Base-by-base conservation (phyloP, 2,329 filamentous ascomycete genomes). In the Colletotrichum neosansevieriae region DNA sequence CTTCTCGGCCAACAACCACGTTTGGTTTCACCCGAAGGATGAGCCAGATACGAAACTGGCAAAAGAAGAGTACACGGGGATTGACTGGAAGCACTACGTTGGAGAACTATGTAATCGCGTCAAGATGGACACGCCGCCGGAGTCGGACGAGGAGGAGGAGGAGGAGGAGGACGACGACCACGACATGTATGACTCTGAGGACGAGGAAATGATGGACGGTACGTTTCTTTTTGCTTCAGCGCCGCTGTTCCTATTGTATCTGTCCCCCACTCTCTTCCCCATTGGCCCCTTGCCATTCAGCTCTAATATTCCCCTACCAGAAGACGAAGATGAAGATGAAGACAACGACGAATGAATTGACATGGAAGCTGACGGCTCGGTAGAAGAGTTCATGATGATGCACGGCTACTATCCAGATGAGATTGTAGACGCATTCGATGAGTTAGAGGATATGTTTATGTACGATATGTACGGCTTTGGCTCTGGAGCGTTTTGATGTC, bases 31-130 rank as follows among this genome's bases (percentile, higher is more conserved):
- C 13, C 21, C 7, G n/a, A 66, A 65, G 24, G 49, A 50, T n/a
- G 13, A 10, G 6, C 17, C 10, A 15, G 32, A 50, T 1, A 42
- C 54, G 21, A 61, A 40, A 24, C 9, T 32, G 44, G 4, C 24
- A 12, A 49, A 19, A 9, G 69, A 72, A 12, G 61, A 75, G 19
- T 80, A 80, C 57, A 75, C 73, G 1, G 80, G 81, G 1, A 67
- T 75, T 1, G 79, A 81, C 50, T 79, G 79, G 74, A 76, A 71
- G 58, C 74, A 77, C 29, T 81, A 78, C 63, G 71, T 80, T 2
- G 74, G 72, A 9, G 76, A 79, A 12, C 69, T 78, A 49, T 73
- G 61, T 10, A 45, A 45, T 15, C 34, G 68, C 24, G 56, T 72
- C 40, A 60, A 59, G 17, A 49, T 73, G 4, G 45, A 72, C 5